Evolutionary conservation across 345 rosid species (phyloP).

Genomic region (Linum trigynum): DNA sequence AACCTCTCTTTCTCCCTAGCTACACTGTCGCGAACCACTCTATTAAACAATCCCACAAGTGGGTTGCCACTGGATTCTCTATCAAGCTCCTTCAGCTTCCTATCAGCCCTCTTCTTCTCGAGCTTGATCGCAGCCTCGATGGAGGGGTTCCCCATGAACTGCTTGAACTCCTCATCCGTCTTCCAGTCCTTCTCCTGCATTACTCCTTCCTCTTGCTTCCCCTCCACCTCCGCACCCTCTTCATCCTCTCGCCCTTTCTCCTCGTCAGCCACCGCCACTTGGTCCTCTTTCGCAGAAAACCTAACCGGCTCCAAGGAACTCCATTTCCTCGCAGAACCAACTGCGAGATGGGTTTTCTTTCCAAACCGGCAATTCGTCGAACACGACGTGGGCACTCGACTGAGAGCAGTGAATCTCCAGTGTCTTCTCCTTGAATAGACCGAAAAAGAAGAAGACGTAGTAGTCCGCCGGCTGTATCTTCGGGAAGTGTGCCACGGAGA

Average conservation of each 20-base stretch:
- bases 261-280: slow-evolving; percentile 30
- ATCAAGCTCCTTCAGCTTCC: slow-evolving; percentile 77
- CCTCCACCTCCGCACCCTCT: slow-evolving; percentile 13
- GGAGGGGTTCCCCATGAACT: slow-evolving; percentile 90
- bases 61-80: slow-evolving; percentile 46
- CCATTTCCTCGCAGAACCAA: neutral
- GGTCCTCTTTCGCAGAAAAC: slow-evolving; percentile 36
- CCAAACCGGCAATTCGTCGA: slow-evolving; percentile 9
- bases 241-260: slow-evolving; percentile 14
- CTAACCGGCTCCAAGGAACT: slow-evolving; percentile 13
- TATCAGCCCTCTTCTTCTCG: slow-evolving; percentile 89
- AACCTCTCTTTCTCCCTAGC: slow-evolving; percentile 63
- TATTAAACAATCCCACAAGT: slow-evolving; percentile 42
- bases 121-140: slow-evolving; percentile 92
- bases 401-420: neutral
- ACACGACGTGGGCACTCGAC: neutral
- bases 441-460: neutral
- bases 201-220: slow-evolving; percentile 31
- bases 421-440: neutral
- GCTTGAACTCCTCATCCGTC: slow-evolving; percentile 87
- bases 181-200: slow-evolving; percentile 92
- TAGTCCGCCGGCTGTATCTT: slow-evolving; percentile 1
- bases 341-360: slow-evolving; percentile 8
- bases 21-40: slow-evolving; percentile 53
- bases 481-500: slow-evolving; percentile 9